phyloP scores from a whole-genome alignment of 2,329 filamentous ascomycete species.

The Aureobasidium mangrovei region DNA sequence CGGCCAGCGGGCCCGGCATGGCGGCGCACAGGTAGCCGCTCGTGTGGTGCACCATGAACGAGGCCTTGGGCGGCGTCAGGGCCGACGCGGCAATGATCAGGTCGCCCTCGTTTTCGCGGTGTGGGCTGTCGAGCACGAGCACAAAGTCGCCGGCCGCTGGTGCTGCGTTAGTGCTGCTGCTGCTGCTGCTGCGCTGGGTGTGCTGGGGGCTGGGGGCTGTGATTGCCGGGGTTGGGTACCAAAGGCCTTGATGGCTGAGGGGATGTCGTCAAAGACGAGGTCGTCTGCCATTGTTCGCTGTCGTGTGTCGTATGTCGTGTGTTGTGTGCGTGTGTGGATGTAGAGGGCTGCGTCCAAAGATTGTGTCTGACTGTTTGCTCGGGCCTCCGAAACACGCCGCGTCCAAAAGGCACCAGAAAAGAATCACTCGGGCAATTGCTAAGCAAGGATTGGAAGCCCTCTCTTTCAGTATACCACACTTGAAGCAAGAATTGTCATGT shows the following conservation, averaged over 20 bases:
- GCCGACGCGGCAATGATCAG: constrained; percentile 86
- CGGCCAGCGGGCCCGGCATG: constrained; percentile 59
- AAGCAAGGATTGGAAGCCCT: too few species aligned
- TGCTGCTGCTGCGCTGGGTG: constrained; percentile 10
- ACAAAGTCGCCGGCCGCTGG: constrained; percentile 69
- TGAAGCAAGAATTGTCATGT: too few species aligned
- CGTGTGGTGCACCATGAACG: constrained; percentile 88
- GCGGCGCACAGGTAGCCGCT: constrained; percentile 88
- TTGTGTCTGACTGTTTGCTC: too few species aligned
- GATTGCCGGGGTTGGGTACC: constrained; percentile 21
- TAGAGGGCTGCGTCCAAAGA: too few species aligned
- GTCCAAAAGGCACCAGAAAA: too few species aligned
- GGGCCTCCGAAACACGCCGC: too few species aligned
- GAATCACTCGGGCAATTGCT: too few species aligned
- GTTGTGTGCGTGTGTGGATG: background rate
- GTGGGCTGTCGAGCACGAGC: constrained; percentile 84
- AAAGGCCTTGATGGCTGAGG: constrained; percentile 32
- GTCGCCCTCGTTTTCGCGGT: constrained; percentile 96
- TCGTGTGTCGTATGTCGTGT: too few species aligned
- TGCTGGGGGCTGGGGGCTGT: background rate
- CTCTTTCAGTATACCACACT: too few species aligned
- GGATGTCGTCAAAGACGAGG: constrained; percentile 31
- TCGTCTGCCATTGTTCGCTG: constrained; percentile 10
- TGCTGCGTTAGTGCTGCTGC: background rate
- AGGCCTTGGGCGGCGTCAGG: constrained; percentile 82